A percentile compares a stretch with the other conserved stretches of the same genome.
Conservation (phyloP, 1,284 basidiomycete species). For the Xanthoconium separans region DNA sequence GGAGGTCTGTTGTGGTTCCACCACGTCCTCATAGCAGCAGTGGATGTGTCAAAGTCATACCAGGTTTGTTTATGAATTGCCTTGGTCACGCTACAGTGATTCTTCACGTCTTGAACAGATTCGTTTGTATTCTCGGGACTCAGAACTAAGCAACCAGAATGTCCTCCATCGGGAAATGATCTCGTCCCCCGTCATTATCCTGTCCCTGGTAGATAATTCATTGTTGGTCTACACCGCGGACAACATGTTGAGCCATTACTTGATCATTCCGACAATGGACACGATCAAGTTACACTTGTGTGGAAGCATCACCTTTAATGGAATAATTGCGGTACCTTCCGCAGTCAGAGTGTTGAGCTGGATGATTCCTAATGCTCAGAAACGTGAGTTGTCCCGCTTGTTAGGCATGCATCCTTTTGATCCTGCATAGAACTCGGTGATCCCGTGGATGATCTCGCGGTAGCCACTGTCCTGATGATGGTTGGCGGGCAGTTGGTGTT, state of each 20-base stretch:
- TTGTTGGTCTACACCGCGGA: conserved; percentile 97
- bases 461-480: conserved; percentile 95
- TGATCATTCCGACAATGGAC: conserved; percentile 85
- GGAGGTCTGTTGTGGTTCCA: conserved; percentile 98
- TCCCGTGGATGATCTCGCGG: conserved; percentile 89
- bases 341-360: conserved; percentile 93
- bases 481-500: conserved; percentile 92
- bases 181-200: conserved; percentile 74
- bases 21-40: conserved; percentile 90
- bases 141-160: conserved; percentile 85
- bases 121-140: conserved; percentile 93
- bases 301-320: conserved; percentile 93
- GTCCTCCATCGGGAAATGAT: conserved; percentile 84
- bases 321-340: conserved; percentile 83
- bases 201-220: conserved; percentile 94
- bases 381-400: conserved; percentile 56
- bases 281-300: conserved; percentile 87
- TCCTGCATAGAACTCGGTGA: conserved; percentile 77
- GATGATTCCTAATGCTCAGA: conserved; percentile 94
- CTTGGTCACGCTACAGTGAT: not conserved
- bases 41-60: conserved; percentile 77
- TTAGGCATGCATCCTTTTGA: conserved; percentile 8
- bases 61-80: conserved; percentile 52
- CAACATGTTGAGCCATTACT: conserved; percentile 91
- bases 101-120: conserved; percentile 44